Base-by-base conservation (phyloP, 805 yeast genomes). In the Sungouiella thailandica region DNA sequence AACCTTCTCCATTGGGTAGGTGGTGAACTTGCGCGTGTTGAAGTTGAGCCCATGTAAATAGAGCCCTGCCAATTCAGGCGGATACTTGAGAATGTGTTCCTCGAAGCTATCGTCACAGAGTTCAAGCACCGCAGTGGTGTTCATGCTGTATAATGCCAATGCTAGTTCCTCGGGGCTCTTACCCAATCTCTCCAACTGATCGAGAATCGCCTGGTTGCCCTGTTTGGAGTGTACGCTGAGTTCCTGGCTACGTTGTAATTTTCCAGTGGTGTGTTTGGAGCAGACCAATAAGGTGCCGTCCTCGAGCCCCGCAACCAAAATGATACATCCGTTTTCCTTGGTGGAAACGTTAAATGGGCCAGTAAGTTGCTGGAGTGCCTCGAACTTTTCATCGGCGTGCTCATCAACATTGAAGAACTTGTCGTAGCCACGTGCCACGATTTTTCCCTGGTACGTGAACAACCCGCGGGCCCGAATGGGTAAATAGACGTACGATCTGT, bases 321-420 rank as follows among this genome's bases (percentile, higher is more conserved):
- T 78, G 34, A 93, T 88, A 50, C 97, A 93, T 0, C 99, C 99
- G 52, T 93, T 93, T 37, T 94, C 94, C 53, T 93, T 93, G 23
- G 81, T 66, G 0, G 96, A 79, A 2, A 88, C 74, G 13, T 72
- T 74, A 55, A 82, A 93, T 0, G 97, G 96, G 0, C 96, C 96
- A 4, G 25, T 20, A 0, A 93, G 80, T 12, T 38, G 27, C 1
- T 35, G 38, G 14, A 39, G 33, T 3, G 9, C 10, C n/a, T 50
- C 46, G 4, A 88, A 52, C 38, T 65, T 70, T 0, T 95, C 81
- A 5, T 43, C 42, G 0, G 59, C 43, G 2, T 72, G 68, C 54
- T 93, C 98, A 41, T 68, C 74, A 3, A 87, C 65, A 52, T 84
- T 90, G 72, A 87, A 93, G 58, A 93, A 93, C 60, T 93, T 93